Base-by-base conservation (phyloP, 768 basidiomycete genomes). In the Rossbeevera mucosa region DNA sequence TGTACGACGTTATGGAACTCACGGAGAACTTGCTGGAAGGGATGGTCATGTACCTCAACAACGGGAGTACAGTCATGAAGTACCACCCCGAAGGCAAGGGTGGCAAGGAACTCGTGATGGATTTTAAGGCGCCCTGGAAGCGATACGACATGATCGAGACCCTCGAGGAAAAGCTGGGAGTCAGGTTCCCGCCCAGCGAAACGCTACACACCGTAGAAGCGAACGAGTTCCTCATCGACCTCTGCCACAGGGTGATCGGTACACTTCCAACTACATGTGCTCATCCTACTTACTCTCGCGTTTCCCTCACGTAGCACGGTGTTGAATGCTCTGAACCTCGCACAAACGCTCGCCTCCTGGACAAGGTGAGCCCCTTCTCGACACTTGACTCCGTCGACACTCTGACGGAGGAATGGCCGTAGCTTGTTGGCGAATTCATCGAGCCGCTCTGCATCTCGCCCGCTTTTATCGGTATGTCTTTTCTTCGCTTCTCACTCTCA, bases 351-450 rank as follows among this genome's bases (percentile, higher is more conserved):
- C 85, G 96, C 29, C 74, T 99, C 45, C 83, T 99, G 38, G 96
- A 98, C 75, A 99, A 98, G 82, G 88, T 86, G 55, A 41, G 70
- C 53, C 6, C n/a, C 11, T 9, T n/a, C n/a, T n/a, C n/a, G 8
- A 12, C 20, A 14, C 6, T 1, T 14, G 51, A 7, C 38, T 22
- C 11, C 33, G 33, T 36, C 33, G 13, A 24, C 7, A 8, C 24
- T 30, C 33, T 24, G 31, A 7, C 30, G 1, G 14, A 7, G 2
- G 5, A 21, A 18, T 58, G 18, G 54, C 54, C 24, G 21, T 18
- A 90, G 91, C 91, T 99, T 56, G 95, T 98, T 52, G 95, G 96
- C 44, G 95, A 98, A 71, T 98, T 78, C 73, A 98, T 99, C 68
- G 96, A 99, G 68, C 90, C 88, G 26, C 85, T 98, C 50, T 99